Percentiles rank a stretch among this genome's conserved stretches.
Evolutionary conservation across 1,284 basidiomycete species (phyloP).

Genomic region (Pseudozyma tsukubaensis): DNA sequence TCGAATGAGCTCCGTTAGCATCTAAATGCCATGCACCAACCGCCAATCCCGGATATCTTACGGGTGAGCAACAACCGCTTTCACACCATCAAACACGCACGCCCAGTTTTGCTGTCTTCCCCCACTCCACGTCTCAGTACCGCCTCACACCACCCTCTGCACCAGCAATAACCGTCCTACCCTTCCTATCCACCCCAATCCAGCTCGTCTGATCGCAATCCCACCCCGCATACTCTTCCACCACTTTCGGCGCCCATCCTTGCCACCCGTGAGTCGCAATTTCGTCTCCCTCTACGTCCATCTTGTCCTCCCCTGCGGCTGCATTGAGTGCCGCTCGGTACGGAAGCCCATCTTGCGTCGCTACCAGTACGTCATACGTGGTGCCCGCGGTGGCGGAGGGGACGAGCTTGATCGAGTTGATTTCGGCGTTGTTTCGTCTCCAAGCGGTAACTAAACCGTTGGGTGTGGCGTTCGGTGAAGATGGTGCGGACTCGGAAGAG

Average conservation of each 20-base stretch:
- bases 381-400: background rate
- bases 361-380: constrained; percentile 29
- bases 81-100: too few species aligned
- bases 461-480: background rate
- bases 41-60: too few species aligned
- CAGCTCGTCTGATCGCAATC: constrained; percentile 52
- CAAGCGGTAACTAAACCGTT: constrained; percentile 30
- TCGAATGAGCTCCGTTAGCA: too few species aligned
- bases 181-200: constrained; percentile 26
- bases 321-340: constrained; percentile 25
- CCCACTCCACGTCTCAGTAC: constrained; percentile 15
- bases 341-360: constrained; percentile 59
- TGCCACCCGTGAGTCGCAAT: background rate
- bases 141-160: constrained; percentile 40
- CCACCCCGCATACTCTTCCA: constrained; percentile 55
- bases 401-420: constrained; percentile 12
- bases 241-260: constrained; percentile 16
- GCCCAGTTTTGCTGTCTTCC: too few species aligned
- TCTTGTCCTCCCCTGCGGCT: background rate
- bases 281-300: background rate
- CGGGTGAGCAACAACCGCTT: too few species aligned
- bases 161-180: constrained; percentile 42
- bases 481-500: constrained; percentile 5
- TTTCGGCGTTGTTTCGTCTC: constrained; percentile 35
- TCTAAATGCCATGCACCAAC: too few species aligned